Evolutionary conservation across 768 basidiomycete species (phyloP).

Genomic region (Ramaria sp.): DNA sequence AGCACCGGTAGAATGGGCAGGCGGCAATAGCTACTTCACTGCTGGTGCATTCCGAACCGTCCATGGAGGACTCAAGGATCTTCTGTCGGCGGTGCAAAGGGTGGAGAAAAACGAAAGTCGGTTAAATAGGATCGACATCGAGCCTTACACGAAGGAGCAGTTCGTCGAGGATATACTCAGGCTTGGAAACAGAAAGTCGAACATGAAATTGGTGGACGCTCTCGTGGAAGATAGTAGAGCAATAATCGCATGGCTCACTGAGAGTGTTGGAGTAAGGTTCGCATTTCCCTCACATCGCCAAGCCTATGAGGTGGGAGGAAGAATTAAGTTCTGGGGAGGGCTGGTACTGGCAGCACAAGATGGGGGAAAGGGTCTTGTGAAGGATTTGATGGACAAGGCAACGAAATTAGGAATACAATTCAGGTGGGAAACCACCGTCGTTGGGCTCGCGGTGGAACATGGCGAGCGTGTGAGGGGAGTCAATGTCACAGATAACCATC

Average conservation of each 20-base stretch:
- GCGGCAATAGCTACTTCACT: slow-evolving; percentile 67
- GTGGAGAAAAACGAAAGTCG: slow-evolving; percentile 30
- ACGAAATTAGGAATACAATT: slow-evolving; percentile 31
- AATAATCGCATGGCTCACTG: slow-evolving; percentile 46
- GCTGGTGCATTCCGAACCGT: slow-evolving; percentile 59
- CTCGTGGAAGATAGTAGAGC: slow-evolving; percentile 48
- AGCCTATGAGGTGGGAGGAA: slow-evolving; percentile 52
- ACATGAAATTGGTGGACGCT: slow-evolving; percentile 36
- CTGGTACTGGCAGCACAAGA: slow-evolving; percentile 50
- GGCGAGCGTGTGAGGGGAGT: slow-evolving; percentile 34
- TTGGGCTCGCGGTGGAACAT: slow-evolving; percentile 25
- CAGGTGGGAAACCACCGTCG: slow-evolving; percentile 46
- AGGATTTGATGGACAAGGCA: slow-evolving; percentile 32
- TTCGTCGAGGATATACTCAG: slow-evolving; percentile 54
- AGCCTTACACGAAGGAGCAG: slow-evolving; percentile 43
- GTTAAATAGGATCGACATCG: slow-evolving; percentile 38
- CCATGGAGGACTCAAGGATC: slow-evolving; percentile 49
- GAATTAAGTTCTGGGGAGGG: slow-evolving; percentile 64
- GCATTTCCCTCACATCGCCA: slow-evolving; percentile 52
- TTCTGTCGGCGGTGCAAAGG: slow-evolving; percentile 43
- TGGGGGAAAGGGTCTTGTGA: slow-evolving; percentile 59
- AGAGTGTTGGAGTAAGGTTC: slow-evolving; percentile 41
- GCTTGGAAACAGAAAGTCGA: slow-evolving; percentile 39
- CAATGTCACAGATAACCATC: slow-evolving; percentile 29
- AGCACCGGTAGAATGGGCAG: slow-evolving; percentile 50